Conservation (phyloP, 805 yeast species). For the Yarrowia hollandica region DNA sequence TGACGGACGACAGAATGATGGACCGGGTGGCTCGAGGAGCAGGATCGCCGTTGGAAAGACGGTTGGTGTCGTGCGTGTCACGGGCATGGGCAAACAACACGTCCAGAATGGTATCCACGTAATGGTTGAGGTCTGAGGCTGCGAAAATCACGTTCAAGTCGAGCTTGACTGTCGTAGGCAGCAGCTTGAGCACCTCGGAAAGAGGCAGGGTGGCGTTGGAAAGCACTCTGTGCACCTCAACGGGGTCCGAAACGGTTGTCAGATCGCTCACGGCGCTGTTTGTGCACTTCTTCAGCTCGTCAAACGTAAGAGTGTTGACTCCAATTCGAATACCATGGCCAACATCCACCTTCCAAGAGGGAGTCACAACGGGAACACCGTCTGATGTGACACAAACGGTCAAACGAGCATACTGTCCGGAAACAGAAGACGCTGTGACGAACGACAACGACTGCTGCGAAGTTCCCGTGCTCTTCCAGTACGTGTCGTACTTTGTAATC, state of each 20-base stretch:
- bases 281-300: constrained; percentile 17
- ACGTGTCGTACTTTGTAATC: constrained; percentile 89
- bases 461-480: constrained; percentile 85
- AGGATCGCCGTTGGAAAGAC: constrained; percentile 29
- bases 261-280: background rate
- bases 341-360: constrained; percentile 32
- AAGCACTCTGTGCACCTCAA: constrained; percentile 48
- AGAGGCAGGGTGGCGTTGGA: constrained; percentile 58
- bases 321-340: constrained; percentile 53
- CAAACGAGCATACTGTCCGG: constrained; percentile 73
- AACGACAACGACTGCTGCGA: constrained; percentile 54
- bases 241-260: constrained; percentile 36
- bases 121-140: constrained; percentile 60
- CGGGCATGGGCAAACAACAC: constrained; percentile 77
- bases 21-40: constrained; percentile 50
- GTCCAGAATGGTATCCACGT: constrained; percentile 70
- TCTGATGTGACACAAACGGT: constrained; percentile 74
- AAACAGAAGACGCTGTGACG: constrained; percentile 87
- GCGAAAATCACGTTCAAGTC: constrained; percentile 35
- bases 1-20: constrained; percentile 79
- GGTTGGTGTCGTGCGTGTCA: constrained; percentile 36
- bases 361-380: constrained; percentile 71
- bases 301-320: constrained; percentile 37
- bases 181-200: constrained; percentile 53
- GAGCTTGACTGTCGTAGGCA: constrained; percentile 58